phyloP scores from a whole-genome alignment of 768 basidiomycete species.

The Chiua virens region DNA sequence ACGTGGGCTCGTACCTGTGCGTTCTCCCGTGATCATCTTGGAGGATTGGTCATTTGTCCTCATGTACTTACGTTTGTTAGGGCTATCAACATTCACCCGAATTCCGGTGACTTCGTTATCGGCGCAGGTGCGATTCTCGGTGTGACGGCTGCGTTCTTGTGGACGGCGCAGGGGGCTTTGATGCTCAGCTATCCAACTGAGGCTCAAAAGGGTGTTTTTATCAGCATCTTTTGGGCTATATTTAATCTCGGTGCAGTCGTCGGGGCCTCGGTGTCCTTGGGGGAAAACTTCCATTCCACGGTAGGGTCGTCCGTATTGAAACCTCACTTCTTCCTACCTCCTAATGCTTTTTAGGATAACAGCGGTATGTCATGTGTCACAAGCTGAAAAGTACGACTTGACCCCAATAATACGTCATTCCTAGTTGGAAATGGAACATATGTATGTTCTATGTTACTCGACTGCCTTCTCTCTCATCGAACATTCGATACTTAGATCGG shows the following conservation, averaged over 20 bases:
- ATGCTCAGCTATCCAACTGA: conserved; percentile 83
- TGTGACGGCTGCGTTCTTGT: conserved; percentile 64
- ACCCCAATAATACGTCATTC: neutral
- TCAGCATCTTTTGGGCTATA: conserved; percentile 77
- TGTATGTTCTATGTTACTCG: conserved; percentile 39
- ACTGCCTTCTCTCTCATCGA: neutral
- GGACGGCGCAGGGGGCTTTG: conserved; percentile 77
- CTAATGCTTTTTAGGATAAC: conserved; percentile 16
- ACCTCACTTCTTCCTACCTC: neutral
- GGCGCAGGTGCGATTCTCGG: conserved; percentile 71
- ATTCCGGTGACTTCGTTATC: conserved; percentile 62
- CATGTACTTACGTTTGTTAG: conserved; percentile 36
- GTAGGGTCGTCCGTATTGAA: conserved; percentile 34
- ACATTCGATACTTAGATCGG: conserved; percentile 14
- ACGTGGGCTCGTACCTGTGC: conserved; percentile 70
- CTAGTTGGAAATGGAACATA: conserved; percentile 71
- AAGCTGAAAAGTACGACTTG: neutral
- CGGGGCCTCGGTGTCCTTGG: conserved; percentile 70
- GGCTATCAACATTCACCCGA: conserved; percentile 65
- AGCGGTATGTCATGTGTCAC: conserved; percentile 21
- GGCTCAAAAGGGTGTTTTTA: conserved; percentile 67
- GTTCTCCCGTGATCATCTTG: conserved; percentile 19
- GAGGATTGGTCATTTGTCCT: neutral
- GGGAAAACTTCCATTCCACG: conserved; percentile 63
- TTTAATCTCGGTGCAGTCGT: conserved; percentile 83